Evolutionary conservation across 192 early-diverging fungal genomes (phyloP), one percentile per base, ranked within the genome.

Genomic region (Tieghemiomyces parasiticus): DNA sequence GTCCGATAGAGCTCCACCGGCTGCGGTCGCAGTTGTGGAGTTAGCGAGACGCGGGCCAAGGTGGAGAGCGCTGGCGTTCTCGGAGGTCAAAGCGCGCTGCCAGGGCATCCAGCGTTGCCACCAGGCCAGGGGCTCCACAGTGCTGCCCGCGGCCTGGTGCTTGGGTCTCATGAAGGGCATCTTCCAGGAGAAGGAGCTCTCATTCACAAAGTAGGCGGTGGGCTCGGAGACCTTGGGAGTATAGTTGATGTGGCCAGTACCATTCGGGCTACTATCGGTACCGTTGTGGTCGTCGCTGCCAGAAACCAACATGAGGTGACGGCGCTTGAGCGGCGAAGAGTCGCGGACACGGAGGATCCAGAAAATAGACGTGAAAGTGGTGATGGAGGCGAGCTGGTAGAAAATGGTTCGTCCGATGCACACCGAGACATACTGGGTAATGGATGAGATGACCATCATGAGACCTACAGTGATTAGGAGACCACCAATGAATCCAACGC

Each of bases 291-390:
- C 19, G 13, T 35, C 33, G 33, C 33, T 35, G 32, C 55, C 55
- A 30, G 55, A 58, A 4, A 58, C 55, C 31, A 58, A 34, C 19
- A n/a, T 34, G 9, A 58, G 33, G 10, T 58, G 34, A 6, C 55
- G 55, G 32, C 55, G 55, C 13, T 26, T 16, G 28, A 58, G 33
- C 22, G 55, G 34, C 0, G 55, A 58, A 14, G 55, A 35, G n/a
- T 58, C 55, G 24, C 55, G 55, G 14, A 58, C 55, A 2, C 55
- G 55, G 13, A 58, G 55, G 24, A 58, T 58, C 55, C 55, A 58
- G 35, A 58, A 58, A 22, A 58, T 38, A 12, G 55, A 32, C 22
- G 35, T 58, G n/a, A 58, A 58, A 4, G 20, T 31, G 16, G 26
- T 34, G 6, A 58, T n/a, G 13, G 55, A 19, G 34, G 55, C 16